phyloP scores from a whole-genome alignment of 495 filamentous ascomycete species.

The Jackrogersella multiformis region DNA sequence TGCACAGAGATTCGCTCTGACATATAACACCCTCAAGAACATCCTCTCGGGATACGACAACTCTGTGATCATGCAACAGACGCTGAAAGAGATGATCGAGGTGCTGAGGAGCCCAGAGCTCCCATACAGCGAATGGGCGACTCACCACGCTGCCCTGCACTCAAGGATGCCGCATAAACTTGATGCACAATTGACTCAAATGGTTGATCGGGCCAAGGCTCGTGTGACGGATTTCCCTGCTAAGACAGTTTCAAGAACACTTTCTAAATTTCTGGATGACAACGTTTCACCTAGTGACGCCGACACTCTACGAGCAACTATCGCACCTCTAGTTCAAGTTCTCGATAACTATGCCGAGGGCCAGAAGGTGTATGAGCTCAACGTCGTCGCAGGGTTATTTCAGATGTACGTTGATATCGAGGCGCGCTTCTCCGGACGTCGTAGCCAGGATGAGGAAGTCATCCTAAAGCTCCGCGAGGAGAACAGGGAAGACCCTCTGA shows the following conservation, averaged over 20 bases:
- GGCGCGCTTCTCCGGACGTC: conserved; percentile 83
- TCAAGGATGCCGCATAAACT: conserved; percentile 95
- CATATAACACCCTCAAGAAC: conserved; percentile 82
- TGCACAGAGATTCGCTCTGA: conserved; percentile 81
- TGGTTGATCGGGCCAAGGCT: conserved; percentile 81
- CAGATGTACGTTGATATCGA: conserved; percentile 85
- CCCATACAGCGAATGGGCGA: conserved; percentile 95
- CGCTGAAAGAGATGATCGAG: conserved; percentile 86
- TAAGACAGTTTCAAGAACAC: conserved; percentile 83
- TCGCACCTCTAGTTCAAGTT: conserved; percentile 81
- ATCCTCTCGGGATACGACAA: conserved; percentile 97
- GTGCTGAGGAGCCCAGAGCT: conserved; percentile 90
- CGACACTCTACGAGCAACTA: conserved; percentile 71
- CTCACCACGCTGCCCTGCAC: conserved; percentile 94
- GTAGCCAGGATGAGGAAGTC: conserved; percentile 90
- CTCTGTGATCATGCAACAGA: conserved; percentile 91
- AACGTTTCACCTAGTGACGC: conserved; percentile 73
- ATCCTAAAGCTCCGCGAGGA: conserved; percentile 93
- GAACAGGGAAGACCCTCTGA: conserved; percentile 88
- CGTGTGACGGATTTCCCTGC: conserved; percentile 90
- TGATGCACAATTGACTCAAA: conserved; percentile 78
- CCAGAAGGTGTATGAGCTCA: conserved; percentile 88
- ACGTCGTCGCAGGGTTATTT: conserved; percentile 79
- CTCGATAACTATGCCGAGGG: conserved; percentile 87
- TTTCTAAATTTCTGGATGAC: conserved; percentile 89